Conservation (phyloP, 768 basidiomycete genomes). For the Flagelloscypha sp. region DNA sequence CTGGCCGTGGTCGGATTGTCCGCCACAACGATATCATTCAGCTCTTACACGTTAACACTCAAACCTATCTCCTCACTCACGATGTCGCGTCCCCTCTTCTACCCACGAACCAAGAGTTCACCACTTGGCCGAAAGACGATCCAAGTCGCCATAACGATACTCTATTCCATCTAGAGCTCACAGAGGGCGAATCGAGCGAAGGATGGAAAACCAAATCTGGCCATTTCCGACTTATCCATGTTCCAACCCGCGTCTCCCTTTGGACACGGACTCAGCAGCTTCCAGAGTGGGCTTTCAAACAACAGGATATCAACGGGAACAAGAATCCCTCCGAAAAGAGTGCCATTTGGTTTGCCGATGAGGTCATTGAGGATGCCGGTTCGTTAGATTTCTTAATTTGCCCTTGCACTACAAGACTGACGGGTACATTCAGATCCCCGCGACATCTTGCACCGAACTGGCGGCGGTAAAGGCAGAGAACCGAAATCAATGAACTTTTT, state of each 20-base stretch:
- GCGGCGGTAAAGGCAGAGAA: conserved; percentile 45
- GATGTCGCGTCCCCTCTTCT: conserved; percentile 96
- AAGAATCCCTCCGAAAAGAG: conserved; percentile 80
- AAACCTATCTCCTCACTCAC: conserved; percentile 81
- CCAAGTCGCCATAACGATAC: conserved; percentile 78
- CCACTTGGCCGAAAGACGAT: conserved; percentile 81
- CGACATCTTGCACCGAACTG: conserved; percentile 46
- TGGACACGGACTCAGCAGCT: conserved; percentile 85
- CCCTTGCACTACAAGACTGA: conserved; percentile 5
- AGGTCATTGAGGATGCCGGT: conserved; percentile 71
- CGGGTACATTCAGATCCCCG: conserved; percentile 35
- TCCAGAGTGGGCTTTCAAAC: conserved; percentile 95
- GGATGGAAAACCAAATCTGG: conserved; percentile 92
- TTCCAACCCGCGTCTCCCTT: conserved; percentile 83
- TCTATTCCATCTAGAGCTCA: conserved; percentile 69
- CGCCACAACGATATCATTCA: conserved; percentile 86
- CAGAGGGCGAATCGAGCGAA: conserved; percentile 68
- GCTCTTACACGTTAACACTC: conserved; percentile 79
- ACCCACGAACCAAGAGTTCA: conserved; percentile 98
- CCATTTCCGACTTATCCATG: conserved; percentile 85
- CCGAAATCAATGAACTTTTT: conserved; percentile 88
- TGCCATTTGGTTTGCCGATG: conserved; percentile 84
- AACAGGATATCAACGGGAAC: conserved; percentile 97
- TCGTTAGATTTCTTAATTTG: conserved; percentile 19
- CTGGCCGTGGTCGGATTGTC: conserved; percentile 86